Evolutionary conservation across 441 rosid genomes (phyloP).

Genomic region (Jatropha multifida): DNA sequence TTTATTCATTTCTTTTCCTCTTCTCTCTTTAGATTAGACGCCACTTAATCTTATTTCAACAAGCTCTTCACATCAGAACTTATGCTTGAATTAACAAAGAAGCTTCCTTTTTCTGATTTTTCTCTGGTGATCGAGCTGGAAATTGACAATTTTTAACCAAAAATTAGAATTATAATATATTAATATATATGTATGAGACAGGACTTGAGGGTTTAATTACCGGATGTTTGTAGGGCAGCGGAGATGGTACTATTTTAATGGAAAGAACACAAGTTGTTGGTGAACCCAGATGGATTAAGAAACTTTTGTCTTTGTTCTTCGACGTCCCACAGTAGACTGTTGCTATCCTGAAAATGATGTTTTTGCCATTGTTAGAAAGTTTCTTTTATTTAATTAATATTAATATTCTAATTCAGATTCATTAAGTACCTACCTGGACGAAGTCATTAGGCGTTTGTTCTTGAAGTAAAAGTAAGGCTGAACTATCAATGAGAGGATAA

Average conservation of each 20-base stretch:
- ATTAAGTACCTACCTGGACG: slow-evolving; percentile 32
- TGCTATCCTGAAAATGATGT: slow-evolving; percentile 45
- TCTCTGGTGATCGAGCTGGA: not conserved
- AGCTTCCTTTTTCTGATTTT: slow-evolving; percentile 5
- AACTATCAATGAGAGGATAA: slow-evolving; percentile 33
- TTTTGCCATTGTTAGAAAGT: slow-evolving; percentile 25
- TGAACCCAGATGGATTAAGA: slow-evolving; percentile 44
- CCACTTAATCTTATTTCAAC: slow-evolving; percentile 15
- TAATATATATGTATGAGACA: slow-evolving; percentile 17
- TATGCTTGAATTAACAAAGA: slow-evolving; percentile 2
- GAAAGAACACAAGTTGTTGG: slow-evolving; percentile 53
- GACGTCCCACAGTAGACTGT: slow-evolving; percentile 43
- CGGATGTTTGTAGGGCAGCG: slow-evolving; percentile 43
- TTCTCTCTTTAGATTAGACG: slow-evolving; percentile 22
- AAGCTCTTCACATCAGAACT: slow-evolving; percentile 10
- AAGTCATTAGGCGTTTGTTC: slow-evolving; percentile 28
- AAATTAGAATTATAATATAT: too few relatives aligned
- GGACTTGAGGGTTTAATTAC: slow-evolving; percentile 39
- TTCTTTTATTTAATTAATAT: too few relatives aligned
- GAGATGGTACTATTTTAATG: slow-evolving; percentile 30
- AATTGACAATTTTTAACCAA: too few relatives aligned
- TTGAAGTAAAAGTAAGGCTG: slow-evolving; percentile 34
- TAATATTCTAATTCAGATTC: not conserved
- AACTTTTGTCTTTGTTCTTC: slow-evolving; percentile 51
- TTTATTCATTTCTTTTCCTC: slow-evolving; percentile 20